Conservation (phyloP, 1,284 basidiomycete genomes). For the Melampsora americana region DNA sequence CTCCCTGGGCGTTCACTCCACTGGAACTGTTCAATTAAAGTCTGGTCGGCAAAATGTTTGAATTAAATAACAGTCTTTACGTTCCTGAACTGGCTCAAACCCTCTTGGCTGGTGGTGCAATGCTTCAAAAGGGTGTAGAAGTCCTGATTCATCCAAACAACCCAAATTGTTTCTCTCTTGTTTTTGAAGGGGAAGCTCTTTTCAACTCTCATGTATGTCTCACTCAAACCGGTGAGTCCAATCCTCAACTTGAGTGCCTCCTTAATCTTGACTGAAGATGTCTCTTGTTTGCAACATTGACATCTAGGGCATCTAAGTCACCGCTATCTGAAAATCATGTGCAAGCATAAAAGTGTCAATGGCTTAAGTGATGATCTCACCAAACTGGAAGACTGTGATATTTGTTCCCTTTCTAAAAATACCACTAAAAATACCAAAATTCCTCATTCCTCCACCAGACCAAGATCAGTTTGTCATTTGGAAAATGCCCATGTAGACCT, state of each 20-base stretch:
- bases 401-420: neutral
- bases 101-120: neutral
- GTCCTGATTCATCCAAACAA: neutral
- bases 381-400: neutral
- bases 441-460: neutral
- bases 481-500: neutral
- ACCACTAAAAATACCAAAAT: neutral
- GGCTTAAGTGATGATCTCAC: neutral
- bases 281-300: neutral
- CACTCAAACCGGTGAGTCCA: too few species aligned
- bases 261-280: neutral
- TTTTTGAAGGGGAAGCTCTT: neutral
- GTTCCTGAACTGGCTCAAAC: neutral
- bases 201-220: neutral
- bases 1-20: neutral
- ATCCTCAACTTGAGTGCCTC: neutral
- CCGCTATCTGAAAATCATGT: neutral
- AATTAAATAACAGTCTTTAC: neutral
- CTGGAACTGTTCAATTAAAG: neutral
- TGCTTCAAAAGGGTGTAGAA: too few species aligned
- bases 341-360: neutral
- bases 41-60: neutral
- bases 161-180: neutral
- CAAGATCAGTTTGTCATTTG: neutral
- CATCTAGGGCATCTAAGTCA: neutral